Conservation (phyloP, 805 yeast species). For the Metschnikowia bowlesiae region DNA sequence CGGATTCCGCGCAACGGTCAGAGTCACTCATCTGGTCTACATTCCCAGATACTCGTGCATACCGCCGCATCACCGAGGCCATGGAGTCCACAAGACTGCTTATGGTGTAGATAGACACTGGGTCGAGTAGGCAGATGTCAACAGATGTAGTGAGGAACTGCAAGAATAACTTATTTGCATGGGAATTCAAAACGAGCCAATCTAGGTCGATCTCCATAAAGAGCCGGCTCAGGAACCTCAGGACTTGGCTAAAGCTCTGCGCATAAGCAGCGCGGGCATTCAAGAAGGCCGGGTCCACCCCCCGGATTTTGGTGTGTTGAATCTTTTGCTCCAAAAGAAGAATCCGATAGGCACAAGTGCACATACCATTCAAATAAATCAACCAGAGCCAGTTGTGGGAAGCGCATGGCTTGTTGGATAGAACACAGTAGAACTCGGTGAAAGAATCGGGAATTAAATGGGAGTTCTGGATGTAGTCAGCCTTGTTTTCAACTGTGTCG, state of each 20-base stretch:
- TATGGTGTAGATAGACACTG: background rate
- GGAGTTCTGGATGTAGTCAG: slow-evolving; percentile 5
- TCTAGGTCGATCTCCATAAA: background rate
- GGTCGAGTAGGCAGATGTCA: background rate
- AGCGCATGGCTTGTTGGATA: slow-evolving; percentile 5
- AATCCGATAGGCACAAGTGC: background rate
- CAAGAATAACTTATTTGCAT: background rate
- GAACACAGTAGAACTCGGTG: slow-evolving; percentile 9
- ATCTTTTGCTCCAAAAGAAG: background rate
- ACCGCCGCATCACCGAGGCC: background rate
- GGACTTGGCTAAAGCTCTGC: background rate
- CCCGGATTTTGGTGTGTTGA: background rate
- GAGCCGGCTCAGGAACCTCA: background rate
- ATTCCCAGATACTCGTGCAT: background rate
- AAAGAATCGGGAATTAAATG: slow-evolving; percentile 10
- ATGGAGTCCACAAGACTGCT: background rate
- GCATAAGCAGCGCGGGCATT: slow-evolving; percentile 3
- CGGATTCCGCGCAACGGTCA: background rate
- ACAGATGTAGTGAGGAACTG: background rate
- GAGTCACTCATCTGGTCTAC: background rate
- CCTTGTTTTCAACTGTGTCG: background rate
- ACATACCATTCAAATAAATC: background rate
- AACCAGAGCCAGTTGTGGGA: slow-evolving; percentile 12
- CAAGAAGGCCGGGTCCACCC: background rate
- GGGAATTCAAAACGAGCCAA: background rate